phyloP scores from a whole-genome alignment of 768 basidiomycete species.

The Neoboletus subvelutipes region DNA sequence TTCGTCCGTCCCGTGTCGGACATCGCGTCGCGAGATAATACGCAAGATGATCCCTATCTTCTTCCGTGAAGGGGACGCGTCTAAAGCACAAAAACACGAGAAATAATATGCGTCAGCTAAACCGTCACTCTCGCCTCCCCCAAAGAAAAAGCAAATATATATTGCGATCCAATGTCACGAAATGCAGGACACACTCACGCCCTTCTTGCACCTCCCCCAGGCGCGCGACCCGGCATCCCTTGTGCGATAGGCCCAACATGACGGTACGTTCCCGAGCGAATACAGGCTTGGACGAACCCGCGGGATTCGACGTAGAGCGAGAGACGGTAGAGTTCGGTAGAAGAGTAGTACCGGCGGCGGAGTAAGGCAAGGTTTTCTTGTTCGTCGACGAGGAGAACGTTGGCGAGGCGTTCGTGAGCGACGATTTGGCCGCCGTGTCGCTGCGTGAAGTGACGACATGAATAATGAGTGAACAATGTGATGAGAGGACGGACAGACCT shows the following conservation, averaged over 20 bases:
- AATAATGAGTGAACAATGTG: too few species aligned
- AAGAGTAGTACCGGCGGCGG: constrained; percentile 28
- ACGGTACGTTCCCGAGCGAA: constrained; percentile 13
- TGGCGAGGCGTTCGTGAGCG: constrained; percentile 11
- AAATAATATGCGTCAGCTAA: neutral
- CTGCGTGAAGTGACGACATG: too few species aligned
- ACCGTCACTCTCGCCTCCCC: neutral
- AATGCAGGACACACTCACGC: constrained; percentile 7
- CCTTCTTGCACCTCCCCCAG: neutral
- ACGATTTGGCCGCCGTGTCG: constrained; percentile 23
- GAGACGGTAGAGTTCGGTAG: constrained; percentile 14
- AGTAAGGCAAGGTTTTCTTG: constrained; percentile 24
- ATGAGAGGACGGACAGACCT: constrained; percentile 9
- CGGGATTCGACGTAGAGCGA: constrained; percentile 24
- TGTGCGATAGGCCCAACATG: constrained; percentile 3
- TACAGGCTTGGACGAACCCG: constrained; percentile 27
- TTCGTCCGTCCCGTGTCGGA: constrained; percentile 43
- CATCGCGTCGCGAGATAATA: constrained; percentile 50
- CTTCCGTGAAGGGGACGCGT: constrained; percentile 34
- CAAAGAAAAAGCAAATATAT: neutral
- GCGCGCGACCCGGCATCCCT: constrained; percentile 27
- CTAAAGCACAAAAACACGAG: constrained; percentile 4
- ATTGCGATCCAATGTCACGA: neutral
- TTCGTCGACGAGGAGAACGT: constrained; percentile 33
- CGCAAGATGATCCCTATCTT: constrained; percentile 44